A percentile compares a stretch with the other conserved stretches of the same genome.
These are phyloP conservation scores for Exophiala bonariae DNA, from an alignment of 2,329 filamentous ascomycete species.

Conservation along the genomic window DNA sequence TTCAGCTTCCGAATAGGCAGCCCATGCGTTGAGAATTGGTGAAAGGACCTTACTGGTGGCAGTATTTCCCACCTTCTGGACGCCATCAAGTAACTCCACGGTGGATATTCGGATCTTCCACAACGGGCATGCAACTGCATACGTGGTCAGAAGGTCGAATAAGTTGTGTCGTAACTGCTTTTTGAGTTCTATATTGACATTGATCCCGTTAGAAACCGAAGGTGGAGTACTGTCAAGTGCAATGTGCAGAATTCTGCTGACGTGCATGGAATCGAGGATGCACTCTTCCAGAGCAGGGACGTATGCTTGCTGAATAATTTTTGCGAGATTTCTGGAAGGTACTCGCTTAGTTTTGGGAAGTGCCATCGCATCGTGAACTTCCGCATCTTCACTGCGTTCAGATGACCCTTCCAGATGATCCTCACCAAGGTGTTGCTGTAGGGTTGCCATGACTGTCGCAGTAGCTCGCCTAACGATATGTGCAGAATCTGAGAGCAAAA, in stretches of 20 bases:
- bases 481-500: constrained; percentile 72
- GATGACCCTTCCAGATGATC: too few species aligned
- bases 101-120: constrained; percentile 69
- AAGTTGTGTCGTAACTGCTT: constrained; percentile 65
- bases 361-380: constrained; percentile 15
- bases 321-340: constrained; percentile 37
- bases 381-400: not conserved
- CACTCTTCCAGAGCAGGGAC: constrained; percentile 80
- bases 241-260: constrained; percentile 63
- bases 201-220: constrained; percentile 40
- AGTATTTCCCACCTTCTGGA: constrained; percentile 70
- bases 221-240: constrained; percentile 54
- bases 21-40: constrained; percentile 72
- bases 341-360: constrained; percentile 15
- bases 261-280: constrained; percentile 72
- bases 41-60: constrained; percentile 74
- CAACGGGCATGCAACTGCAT: constrained; percentile 68
- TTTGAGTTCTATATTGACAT: constrained; percentile 54
- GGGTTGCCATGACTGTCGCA: constrained; percentile 62
- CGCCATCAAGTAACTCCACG: constrained; percentile 68
- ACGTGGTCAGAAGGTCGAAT: constrained; percentile 71
- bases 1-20: constrained; percentile 53
- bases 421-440: constrained; percentile 34
- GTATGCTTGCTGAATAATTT: constrained; percentile 66
- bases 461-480: constrained; percentile 75